These are phyloP conservation scores for Mucor circinelloides DNA, from an alignment of 371 early-diverging fungal genomes.

Conservation along the genomic window DNA sequence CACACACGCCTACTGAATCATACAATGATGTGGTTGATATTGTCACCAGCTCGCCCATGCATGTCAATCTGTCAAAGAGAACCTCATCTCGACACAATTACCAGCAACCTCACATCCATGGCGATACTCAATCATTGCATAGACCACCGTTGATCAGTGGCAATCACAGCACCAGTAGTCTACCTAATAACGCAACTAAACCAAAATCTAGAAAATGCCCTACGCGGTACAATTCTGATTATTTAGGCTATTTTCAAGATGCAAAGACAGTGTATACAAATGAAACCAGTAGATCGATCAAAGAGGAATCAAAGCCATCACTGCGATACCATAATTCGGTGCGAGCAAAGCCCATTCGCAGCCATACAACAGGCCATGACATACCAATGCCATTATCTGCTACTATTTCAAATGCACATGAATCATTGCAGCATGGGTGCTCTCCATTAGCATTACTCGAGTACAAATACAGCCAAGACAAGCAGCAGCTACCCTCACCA, in stretches of 20 bases:
- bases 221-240: background rate
- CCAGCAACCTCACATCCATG: background rate
- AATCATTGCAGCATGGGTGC: background rate
- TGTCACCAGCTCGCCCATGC: background rate
- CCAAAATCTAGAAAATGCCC: background rate
- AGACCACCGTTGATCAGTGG: background rate
- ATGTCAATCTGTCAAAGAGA: background rate
- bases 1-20: background rate
- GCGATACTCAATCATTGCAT: background rate
- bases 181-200: background rate
- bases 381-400: background rate
- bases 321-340: slow-evolving; percentile 14
- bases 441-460: background rate
- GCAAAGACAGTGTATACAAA: slow-evolving; percentile 11
- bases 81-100: background rate
- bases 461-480: background rate
- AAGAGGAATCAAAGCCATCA: background rate
- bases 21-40: background rate
- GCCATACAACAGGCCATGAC: background rate
- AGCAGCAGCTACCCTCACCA: background rate
- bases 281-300: background rate
- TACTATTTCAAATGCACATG: background rate
- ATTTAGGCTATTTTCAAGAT: slow-evolving; percentile 18
- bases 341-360: slow-evolving; percentile 2
- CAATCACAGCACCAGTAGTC: background rate